Evolutionary conservation across 352 stramenopile genomes (phyloP), one percentile per base, ranked within the genome.

Genomic region (Phytophthora foliorum): DNA sequence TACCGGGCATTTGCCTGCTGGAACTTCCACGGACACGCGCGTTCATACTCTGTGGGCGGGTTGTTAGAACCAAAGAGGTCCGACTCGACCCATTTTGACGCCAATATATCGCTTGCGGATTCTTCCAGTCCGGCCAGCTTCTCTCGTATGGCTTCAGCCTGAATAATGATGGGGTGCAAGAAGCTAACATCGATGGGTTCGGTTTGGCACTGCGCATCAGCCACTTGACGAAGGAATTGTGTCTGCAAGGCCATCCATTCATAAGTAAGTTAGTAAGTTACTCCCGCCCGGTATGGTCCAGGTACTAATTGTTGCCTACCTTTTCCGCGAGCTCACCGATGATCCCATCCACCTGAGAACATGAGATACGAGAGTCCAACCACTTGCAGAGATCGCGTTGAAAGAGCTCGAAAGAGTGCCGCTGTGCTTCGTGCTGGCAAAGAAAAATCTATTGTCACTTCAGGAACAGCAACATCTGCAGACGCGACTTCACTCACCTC

Each of bases 221-320:
- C 13, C 8, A 65, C 45, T n/a, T 65, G 57, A n/a, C 57, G 25
- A 51, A 65, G 57, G 32, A 72, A 67, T 34, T 62, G 31, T 3
- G 57, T 67, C n/a, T n/a, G n/a, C n/a, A n/a, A n/a, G n/a, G n/a
- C n/a, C 25, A 29, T 6, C 25, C 25, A 29, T 29, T 29, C 25
- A n/a, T n/a, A n/a, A n/a, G n/a, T n/a, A n/a, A n/a, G n/a, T n/a
- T n/a, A n/a, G n/a, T n/a, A n/a, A n/a, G n/a, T n/a, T n/a, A n/a
- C n/a, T n/a, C n/a, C n/a, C n/a, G n/a, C n/a, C n/a, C n/a, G n/a
- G n/a, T n/a, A n/a, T n/a, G n/a, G n/a, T n/a, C n/a, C n/a, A n/a
- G n/a, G 25, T 29, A 29, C 36, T 68, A 57, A 34, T 56, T 41
- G 29, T 63, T 55, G 31, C 31, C 2, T n/a, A n/a, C n/a, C n/a